These are phyloP conservation scores for Aureobasidium sp. DNA, from an alignment of 2,329 filamentous ascomycete genomes.

Conservation along the genomic window DNA sequence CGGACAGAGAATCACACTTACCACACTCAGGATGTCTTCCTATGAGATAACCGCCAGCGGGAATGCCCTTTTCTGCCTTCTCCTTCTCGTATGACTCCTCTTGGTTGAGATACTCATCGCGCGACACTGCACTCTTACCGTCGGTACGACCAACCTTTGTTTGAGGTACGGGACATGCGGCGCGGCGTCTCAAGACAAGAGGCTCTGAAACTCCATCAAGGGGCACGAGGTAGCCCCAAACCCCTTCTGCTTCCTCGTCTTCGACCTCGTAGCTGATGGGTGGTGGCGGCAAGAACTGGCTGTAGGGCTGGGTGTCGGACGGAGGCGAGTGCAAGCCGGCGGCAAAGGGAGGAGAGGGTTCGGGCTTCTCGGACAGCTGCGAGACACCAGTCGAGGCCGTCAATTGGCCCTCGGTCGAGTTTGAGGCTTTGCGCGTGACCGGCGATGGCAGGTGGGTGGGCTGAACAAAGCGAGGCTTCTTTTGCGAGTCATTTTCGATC, in stretches of 20 bases:
- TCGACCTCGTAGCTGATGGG: slow-evolving; percentile 70
- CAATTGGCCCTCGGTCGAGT: slow-evolving; percentile 60
- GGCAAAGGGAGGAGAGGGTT: slow-evolving; percentile 24
- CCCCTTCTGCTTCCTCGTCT: slow-evolving; percentile 75
- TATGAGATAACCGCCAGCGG: slow-evolving; percentile 80
- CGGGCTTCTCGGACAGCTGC: slow-evolving; percentile 50
- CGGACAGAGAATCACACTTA: slow-evolving; percentile 41
- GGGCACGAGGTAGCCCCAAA: slow-evolving; percentile 93
- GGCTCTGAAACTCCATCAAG: slow-evolving; percentile 51
- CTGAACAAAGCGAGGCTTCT: slow-evolving; percentile 70
- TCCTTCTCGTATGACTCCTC: slow-evolving; percentile 56
- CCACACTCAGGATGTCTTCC: slow-evolving; percentile 91
- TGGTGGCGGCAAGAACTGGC: slow-evolving; percentile 71
- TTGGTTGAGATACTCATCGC: slow-evolving; percentile 49
- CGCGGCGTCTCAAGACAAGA: slow-evolving; percentile 69
- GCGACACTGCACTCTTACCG: slow-evolving; percentile 40
- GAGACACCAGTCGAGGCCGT: slow-evolving; percentile 62
- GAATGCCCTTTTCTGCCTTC: slow-evolving; percentile 45
- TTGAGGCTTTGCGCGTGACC: slow-evolving; percentile 62
- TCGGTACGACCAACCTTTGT: slow-evolving; percentile 31
- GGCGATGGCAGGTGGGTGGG: slow-evolving; percentile 72
- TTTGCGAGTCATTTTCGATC: slow-evolving; percentile 51
- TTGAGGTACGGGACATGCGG: slow-evolving; percentile 56
- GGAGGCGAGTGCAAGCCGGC: slow-evolving; percentile 56
- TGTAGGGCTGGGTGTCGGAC: slow-evolving; percentile 70